A percentile compares a stretch with the other conserved stretches of the same genome.
phyloP scores from a whole-genome alignment of 805 yeast species.

The Wickerhamomyces hampshirensis region DNA sequence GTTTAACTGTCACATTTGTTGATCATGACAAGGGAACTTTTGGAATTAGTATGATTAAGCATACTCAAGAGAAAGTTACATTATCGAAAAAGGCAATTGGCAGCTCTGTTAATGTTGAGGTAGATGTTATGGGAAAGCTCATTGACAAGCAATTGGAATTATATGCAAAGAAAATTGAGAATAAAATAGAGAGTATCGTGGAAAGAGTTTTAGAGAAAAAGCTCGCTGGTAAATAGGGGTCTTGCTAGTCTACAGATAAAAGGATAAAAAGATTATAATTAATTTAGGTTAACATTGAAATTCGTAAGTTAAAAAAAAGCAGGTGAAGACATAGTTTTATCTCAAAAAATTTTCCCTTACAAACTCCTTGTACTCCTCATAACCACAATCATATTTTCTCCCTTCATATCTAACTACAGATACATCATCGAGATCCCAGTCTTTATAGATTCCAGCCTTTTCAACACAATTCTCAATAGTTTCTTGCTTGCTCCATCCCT shows the following conservation, averaged over 20 bases:
- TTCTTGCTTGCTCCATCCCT: constrained; percentile 70
- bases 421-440: constrained; percentile 32
- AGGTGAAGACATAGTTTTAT: background rate
- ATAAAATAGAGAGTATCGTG: constrained; percentile 27
- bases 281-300: no score
- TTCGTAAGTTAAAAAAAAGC: no score
- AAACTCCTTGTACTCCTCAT: constrained; percentile 32
- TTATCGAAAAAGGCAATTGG: constrained; percentile 63
- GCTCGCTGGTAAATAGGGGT: background rate
- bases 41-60: constrained; percentile 85
- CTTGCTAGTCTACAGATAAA: no score
- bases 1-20: constrained; percentile 81
- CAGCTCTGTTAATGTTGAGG: constrained; percentile 81
- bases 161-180: constrained; percentile 41
- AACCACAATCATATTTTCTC: constrained; percentile 37
- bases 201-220: constrained; percentile 33
- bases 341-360: constrained; percentile 1
- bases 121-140: constrained; percentile 88
- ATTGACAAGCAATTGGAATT: constrained; percentile 78
- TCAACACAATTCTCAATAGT: constrained; percentile 66
- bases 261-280: background rate
- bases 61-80: constrained; percentile 79
- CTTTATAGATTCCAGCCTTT: constrained; percentile 56
- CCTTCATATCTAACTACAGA: constrained; percentile 55
- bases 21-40: constrained; percentile 54